These are phyloP conservation scores for Daldinia sp. DNA, from an alignment of 2,329 filamentous ascomycete species.

Conservation along the genomic window DNA sequence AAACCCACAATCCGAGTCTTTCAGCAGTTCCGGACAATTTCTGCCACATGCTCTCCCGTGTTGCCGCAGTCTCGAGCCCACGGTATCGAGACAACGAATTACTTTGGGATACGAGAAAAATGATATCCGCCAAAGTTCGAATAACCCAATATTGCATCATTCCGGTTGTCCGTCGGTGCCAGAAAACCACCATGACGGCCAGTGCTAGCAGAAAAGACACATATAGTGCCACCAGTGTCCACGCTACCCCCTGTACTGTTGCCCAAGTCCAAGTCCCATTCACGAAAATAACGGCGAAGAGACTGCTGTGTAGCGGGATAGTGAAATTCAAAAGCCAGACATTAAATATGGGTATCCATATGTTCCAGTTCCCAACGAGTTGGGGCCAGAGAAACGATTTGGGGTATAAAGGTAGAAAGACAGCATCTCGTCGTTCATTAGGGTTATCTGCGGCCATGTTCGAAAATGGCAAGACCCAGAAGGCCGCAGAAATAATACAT, in stretches of 20 bases:
- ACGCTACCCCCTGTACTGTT: slow-evolving; percentile 78
- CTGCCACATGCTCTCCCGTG: slow-evolving; percentile 60
- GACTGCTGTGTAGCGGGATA: slow-evolving; percentile 79
- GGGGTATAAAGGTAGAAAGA: slow-evolving; percentile 75
- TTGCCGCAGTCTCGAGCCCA: slow-evolving; percentile 68
- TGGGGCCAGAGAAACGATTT: slow-evolving; percentile 71
- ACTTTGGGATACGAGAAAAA: slow-evolving; percentile 79
- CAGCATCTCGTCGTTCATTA: slow-evolving; percentile 66
- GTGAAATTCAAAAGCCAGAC: slow-evolving; percentile 84
- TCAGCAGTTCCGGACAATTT: slow-evolving; percentile 68
- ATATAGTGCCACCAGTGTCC: slow-evolving; percentile 80
- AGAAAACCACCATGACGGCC: slow-evolving; percentile 68
- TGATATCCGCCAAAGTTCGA: slow-evolving; percentile 80
- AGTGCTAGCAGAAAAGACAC: slow-evolving; percentile 68
- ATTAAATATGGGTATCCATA: slow-evolving; percentile 71
- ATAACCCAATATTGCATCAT: slow-evolving; percentile 78
- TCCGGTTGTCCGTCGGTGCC: slow-evolving; percentile 72
- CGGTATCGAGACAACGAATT: slow-evolving; percentile 79
- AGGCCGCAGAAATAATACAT: slow-evolving; percentile 75
- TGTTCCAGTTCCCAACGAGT: slow-evolving; percentile 67
- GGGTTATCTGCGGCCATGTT: slow-evolving; percentile 74
- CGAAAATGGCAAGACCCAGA: slow-evolving; percentile 79
- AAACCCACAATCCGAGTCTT: slow-evolving; percentile 86
- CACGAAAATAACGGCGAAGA: slow-evolving; percentile 72
- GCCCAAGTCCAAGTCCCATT: slow-evolving; percentile 78